A percentile compares a stretch with the other conserved stretches of the same genome.
Evolutionary conservation across 2,329 filamentous ascomycete genomes (phyloP).

Genomic region (Didymellaceae sp.): DNA sequence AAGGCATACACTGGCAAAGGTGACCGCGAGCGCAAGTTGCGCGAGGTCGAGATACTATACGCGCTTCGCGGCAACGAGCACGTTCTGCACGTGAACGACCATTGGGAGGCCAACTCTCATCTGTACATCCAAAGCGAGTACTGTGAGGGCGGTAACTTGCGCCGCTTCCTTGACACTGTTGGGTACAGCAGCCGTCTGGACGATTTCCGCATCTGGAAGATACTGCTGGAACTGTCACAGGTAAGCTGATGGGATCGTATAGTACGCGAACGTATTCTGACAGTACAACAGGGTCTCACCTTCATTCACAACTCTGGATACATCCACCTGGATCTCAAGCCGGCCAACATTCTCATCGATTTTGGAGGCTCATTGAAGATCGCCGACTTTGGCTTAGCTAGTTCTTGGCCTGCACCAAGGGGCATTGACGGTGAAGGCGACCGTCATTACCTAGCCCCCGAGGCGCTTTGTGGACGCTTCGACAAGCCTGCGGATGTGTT

Average conservation of each 20-base stretch:
- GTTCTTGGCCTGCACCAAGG: constrained; percentile 74
- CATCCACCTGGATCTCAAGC: constrained; percentile 85
- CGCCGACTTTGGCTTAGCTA: constrained; percentile 84
- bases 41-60: constrained; percentile 81
- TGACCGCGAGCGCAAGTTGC: constrained; percentile 82
- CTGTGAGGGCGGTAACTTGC: constrained; percentile 91
- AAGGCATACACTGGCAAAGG: constrained; percentile 77
- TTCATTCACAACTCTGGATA: constrained; percentile 89
- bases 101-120: constrained; percentile 84
- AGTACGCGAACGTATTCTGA: constrained; percentile 27
- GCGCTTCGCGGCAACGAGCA: constrained; percentile 82
- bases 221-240: constrained; percentile 82
- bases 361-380: constrained; percentile 85
- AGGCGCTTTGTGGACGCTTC: constrained; percentile 84
- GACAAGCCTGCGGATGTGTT: constrained; percentile 95
- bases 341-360: constrained; percentile 81
- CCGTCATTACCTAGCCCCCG: constrained; percentile 93
- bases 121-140: constrained; percentile 98
- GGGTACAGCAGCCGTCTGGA: constrained; percentile 87
- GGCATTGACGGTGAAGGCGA: constrained; percentile 91
- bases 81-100: constrained; percentile 80
- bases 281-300: constrained; percentile 73
- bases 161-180: constrained; percentile 81
- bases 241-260: constrained; percentile 60
- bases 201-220: constrained; percentile 99